These are phyloP conservation scores for Phytophthora litchii DNA, from an alignment of 352 stramenopile species.

Conservation along the genomic window DNA sequence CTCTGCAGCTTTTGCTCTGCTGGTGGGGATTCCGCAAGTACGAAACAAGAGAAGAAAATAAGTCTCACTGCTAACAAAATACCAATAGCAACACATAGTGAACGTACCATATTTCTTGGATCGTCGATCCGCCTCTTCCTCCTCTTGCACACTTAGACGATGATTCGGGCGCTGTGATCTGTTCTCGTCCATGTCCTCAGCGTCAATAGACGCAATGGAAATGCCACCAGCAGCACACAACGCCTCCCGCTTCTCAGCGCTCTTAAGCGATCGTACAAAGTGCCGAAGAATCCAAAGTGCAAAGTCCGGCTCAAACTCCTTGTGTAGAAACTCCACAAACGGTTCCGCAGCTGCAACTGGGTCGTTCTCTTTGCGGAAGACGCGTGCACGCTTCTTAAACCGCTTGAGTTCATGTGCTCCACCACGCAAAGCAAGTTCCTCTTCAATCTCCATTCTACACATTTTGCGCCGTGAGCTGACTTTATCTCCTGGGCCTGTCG, in stretches of 20 bases:
- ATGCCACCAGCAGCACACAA: constrained; percentile 44
- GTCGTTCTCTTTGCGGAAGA: constrained; percentile 79
- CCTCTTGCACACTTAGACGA: constrained; percentile 21
- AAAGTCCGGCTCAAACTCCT: constrained; percentile 63
- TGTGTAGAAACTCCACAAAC: constrained; percentile 59
- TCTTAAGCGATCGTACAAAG: constrained; percentile 63
- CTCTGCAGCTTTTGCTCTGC: constrained; percentile 47
- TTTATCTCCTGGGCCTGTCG: constrained; percentile 22
- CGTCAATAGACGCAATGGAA: constrained; percentile 26
- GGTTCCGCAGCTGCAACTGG: constrained; percentile 42
- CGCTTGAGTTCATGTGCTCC: constrained; percentile 62
- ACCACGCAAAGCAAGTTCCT: constrained; percentile 53
- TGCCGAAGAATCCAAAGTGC: constrained; percentile 57
- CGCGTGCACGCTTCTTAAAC: constrained; percentile 72
- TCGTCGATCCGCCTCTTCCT: constrained; percentile 28
- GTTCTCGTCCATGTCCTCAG: constrained; percentile 24
- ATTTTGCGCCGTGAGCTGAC: constrained; percentile 41
- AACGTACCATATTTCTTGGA: constrained; percentile 51
- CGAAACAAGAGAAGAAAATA: constrained; percentile 14
- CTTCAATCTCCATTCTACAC: constrained; percentile 73
- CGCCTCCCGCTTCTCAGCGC: constrained; percentile 54
- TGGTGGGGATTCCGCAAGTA: constrained; percentile 16
- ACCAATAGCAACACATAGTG: not conserved
- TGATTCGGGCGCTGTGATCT: constrained; percentile 21
- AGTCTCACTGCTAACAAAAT: constrained; percentile 2